phyloP scores from a whole-genome alignment of 768 basidiomycete genomes.

The Plicaturopsis crispa region DNA sequence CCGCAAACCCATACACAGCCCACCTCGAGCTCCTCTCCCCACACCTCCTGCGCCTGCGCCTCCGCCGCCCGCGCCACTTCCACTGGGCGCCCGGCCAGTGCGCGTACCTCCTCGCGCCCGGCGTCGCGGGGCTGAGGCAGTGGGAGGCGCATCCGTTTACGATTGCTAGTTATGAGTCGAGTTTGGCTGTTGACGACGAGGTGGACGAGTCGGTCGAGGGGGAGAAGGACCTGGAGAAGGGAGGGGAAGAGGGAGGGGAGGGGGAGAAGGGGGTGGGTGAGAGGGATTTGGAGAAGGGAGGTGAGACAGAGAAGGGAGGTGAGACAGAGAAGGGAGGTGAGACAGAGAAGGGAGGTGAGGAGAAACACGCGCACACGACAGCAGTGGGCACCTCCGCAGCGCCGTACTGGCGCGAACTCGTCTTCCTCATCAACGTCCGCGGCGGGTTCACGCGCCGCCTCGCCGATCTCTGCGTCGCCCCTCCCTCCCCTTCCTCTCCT shows the following conservation, averaged over 20 bases:
- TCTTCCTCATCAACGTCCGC: constrained; percentile 52
- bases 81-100: constrained; percentile 48
- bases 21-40: constrained; percentile 35
- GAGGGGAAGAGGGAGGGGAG: too few relatives aligned
- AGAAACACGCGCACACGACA: background rate
- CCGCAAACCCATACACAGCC: too few relatives aligned
- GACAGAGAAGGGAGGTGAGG: constrained; percentile 1
- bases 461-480: constrained; percentile 16
- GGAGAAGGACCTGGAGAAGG: background rate
- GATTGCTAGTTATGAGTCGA: constrained; percentile 36
- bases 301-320: constrained; percentile 1
- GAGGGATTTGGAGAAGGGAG: constrained; percentile 1
- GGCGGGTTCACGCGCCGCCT: constrained; percentile 53
- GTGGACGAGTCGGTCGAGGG: constrained; percentile 2
- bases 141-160: constrained; percentile 60
- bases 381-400: constrained; percentile 1
- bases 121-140: constrained; percentile 32
- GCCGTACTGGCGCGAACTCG: constrained; percentile 30
- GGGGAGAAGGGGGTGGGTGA: constrained; percentile 4
- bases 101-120: constrained; percentile 42
- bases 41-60: constrained; percentile 37
- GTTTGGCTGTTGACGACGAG: background rate
- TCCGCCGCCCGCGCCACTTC: constrained; percentile 39
- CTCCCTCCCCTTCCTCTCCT: too few relatives aligned
- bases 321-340: constrained; percentile 1